These are phyloP conservation scores for Lenwebbia sp. DNA, from an alignment of 345 rosid species.

Conservation along the genomic window DNA sequence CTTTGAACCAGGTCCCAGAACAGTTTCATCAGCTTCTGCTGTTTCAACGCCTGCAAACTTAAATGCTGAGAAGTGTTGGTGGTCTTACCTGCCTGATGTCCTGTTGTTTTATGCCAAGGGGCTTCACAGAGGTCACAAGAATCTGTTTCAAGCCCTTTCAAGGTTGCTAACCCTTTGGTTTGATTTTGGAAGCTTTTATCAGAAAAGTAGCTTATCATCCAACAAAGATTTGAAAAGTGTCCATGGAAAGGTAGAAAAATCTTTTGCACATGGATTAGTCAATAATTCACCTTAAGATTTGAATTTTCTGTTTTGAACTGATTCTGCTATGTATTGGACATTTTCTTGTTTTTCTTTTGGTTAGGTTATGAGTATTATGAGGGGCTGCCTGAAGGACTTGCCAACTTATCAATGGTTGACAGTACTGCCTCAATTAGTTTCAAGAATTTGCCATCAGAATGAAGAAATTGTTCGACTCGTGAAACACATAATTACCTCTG, in stretches of 20 bases:
- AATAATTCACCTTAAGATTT: background rate
- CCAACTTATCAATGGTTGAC: slow-evolving; percentile 95
- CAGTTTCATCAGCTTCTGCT: slow-evolving; percentile 28
- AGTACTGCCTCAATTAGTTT: slow-evolving; percentile 89
- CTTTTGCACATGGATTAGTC: background rate
- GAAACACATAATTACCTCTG: slow-evolving; percentile 70
- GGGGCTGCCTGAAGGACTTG: slow-evolving; percentile 95
- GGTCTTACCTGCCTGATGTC: slow-evolving; percentile 68
- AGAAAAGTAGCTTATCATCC: slow-evolving; percentile 37
- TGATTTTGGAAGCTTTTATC: slow-evolving; percentile 83
- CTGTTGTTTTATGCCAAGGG: slow-evolving; percentile 85
- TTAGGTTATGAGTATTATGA: slow-evolving; percentile 76
- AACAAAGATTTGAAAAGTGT: slow-evolving; percentile 58
- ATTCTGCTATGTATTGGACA: background rate
- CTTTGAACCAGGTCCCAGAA: slow-evolving; percentile 33
- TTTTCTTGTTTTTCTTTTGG: slow-evolving; percentile 9
- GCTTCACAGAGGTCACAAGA: slow-evolving; percentile 85
- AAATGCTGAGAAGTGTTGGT: slow-evolving; percentile 61
- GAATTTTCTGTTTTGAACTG: background rate
- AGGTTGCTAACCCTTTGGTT: slow-evolving; percentile 95
- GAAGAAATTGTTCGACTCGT: slow-evolving; percentile 71
- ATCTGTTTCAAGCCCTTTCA: slow-evolving; percentile 97
- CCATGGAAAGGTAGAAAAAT: slow-evolving; percentile 51
- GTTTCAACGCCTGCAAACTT: slow-evolving; percentile 20
- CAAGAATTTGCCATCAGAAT: slow-evolving; percentile 97